Evolutionary conservation across 2,329 filamentous ascomycete genomes (phyloP), one percentile per base, ranked within the genome.

Genomic region (Colletotrichum tanaceti): DNA sequence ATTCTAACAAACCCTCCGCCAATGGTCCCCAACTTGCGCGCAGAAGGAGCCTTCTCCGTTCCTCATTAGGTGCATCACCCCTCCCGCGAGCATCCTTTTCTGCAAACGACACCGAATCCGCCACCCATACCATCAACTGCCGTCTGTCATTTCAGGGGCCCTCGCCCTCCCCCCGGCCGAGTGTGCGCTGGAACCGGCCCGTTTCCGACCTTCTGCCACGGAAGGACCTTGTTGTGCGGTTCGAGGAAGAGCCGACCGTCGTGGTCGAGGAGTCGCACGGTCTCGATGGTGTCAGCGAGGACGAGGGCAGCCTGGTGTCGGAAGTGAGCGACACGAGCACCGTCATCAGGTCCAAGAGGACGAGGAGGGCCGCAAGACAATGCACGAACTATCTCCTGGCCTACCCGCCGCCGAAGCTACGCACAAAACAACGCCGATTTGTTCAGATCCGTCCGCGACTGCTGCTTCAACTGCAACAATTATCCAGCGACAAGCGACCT

Each of bases 391-490:
- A 87, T 76, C 83, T 88, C 61, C 83, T 94, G 47, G 91, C 90
- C 50, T 90, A 91, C 71, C 91, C 92, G 0, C 83, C 90, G 67
- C 83, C 91, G 71, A 82, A 85, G 73, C 75, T 87, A 70, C 80
- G 85, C 71, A 81, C 84, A 74, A 86, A 89, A 74, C 91, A 91
- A 75, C 84, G 91, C 28, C 85, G 90, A 70, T 82, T 93, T 43
- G 83, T 91, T 16, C 87, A 90, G 73, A 83, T 91, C 38, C 87
- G 91, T 18, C 91, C 91, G 13, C 88, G 88, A 60, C 80, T 93
- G 20, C 80, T 93, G 6, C 83, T 94, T 6, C 92, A 95, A 77
- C 81, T 94, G 18, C 92, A 94, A 74, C 85, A 87, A 65, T 77
- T 93, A n/a, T 83, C 85, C 2, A 79, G 84, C 47, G 85, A 88